Evolutionary conservation across 192 early-diverging fungal genomes (phyloP), one percentile per base, ranked within the genome.

Genomic region (Gigaspora rosea): DNA sequence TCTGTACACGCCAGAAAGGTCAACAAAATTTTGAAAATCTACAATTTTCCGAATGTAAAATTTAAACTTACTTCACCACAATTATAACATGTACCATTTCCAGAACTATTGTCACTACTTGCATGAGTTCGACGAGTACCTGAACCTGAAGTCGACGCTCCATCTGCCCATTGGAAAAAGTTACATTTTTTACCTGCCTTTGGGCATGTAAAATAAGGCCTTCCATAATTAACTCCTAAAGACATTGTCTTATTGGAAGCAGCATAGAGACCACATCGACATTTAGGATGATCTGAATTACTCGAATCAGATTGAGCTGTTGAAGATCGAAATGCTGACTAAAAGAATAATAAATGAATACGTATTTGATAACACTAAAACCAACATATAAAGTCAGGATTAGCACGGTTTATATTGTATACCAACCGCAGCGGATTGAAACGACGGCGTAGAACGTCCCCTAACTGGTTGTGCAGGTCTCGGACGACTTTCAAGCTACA

Each of bases 111-210:
- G 49, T 51, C 20, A 68, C 27, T 47, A 27, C 6, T 16, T 52
- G 51, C 9, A 52, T 52, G 9, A 52, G 2, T 52, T 52, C 11
- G 15, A 52, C 15, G 15, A 52, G 9, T 52, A 52, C 15, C 15
- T 52, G 51, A 52, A 52, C 68, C 72, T 2, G 59, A 27, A 10
- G 18, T 15, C 2, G 68, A 57, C 8, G 65, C 13, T 41, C 78
- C 80, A 52, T 93, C 91, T 9, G 78, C 83, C 91, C 91, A 92
- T 32, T 81, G 54, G 77, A 93, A 92, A 67, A 84, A 93, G 6
- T 73, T 78, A 64, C 91, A 93, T 0, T 70, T 73, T 1, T 18
- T 70, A 9, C 62, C 67, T 36, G 48, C 8, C 46, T 80, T 80
- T 27, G 70, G 77, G 36, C 79, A 82, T 7, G 48, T 32, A 73